Base-by-base conservation (phyloP, 2,329 filamentous ascomycete species). In the Teratosphaeria destructans region DNA sequence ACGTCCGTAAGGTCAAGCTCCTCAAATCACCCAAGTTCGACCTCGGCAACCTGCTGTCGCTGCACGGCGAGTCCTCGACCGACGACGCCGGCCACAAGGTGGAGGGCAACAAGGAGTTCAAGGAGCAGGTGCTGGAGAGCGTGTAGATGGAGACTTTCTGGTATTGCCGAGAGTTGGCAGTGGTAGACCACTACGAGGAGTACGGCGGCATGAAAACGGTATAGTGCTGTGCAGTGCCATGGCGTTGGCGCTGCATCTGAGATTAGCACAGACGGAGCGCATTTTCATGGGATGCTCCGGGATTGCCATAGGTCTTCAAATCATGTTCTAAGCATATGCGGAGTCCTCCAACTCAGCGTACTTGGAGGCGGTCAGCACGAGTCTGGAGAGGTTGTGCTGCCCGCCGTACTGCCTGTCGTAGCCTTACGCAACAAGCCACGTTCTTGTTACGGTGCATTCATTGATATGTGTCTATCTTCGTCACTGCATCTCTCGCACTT, bases 1-100 rank as follows among this genome's bases (percentile, higher is more conserved):
- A 99, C 85, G 96, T 99, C 81, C 92, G 94, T 81, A 99, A 99
- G 87, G 93, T 99, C 75, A 99, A 99, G 88, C 89, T 99, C 72
- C 84, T 99, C 72, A 99, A 99, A 88, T 80, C 87, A 69, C 94
- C 94, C 76, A 99, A 99, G 85, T 97, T 99, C 83, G 94, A 99
- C 77, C 88, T 99, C 68, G 94, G 94, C 80, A 88, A 90, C 72
- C 86, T 99, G 71, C 88, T 99, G 79, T 88, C 88, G 78, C 88
- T 99, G 73, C 94, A 99, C 83, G 94, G 94, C 81, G 94, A 99
- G 85, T 95, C 92, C 65, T 87, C 85, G 75, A 92, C 90, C 72
- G 92, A 97, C 77, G 94, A 99, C 81, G 86, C 91, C 77, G 94
- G 94, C 73, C 90, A 96, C 81, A 97, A 96, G 90, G 90, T 81